Evolutionary conservation across 345 rosid species (phyloP).

Genomic region (Microcos paniculata): DNA sequence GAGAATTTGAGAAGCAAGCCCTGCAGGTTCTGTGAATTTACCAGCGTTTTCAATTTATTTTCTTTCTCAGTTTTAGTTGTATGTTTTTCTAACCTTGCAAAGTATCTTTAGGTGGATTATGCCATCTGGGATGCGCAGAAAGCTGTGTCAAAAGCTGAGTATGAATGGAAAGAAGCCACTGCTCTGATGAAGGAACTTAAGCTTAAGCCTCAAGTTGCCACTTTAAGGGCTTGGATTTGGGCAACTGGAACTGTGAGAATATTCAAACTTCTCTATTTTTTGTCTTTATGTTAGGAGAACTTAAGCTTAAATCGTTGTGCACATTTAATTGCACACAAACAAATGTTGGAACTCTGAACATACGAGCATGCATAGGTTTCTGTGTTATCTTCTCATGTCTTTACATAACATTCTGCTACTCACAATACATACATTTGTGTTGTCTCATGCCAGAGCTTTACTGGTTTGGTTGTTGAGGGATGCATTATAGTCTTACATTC

Average conservation of each 20-base stretch:
- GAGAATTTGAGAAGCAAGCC: conserved; percentile 65
- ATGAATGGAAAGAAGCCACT: conserved; percentile 66
- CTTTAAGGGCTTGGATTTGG: conserved; percentile 85
- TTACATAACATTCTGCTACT: background rate
- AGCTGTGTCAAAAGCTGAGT: conserved; percentile 52
- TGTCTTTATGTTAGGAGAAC: background rate
- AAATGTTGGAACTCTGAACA: conserved; percentile 26
- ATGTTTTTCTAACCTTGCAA: conserved; percentile 3
- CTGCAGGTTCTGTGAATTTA: conserved; percentile 55
- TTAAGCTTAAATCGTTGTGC: background rate
- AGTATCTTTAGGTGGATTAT: conserved; percentile 65
- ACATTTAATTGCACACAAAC: background rate
- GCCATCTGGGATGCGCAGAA: conserved; percentile 82
- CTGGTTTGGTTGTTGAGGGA: background rate
- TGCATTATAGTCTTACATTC: background rate
- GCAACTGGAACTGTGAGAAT: conserved; percentile 78
- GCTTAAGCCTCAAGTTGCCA: conserved; percentile 54
- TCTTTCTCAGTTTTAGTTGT: conserved; percentile 4
- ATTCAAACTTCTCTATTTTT: background rate
- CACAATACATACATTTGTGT: background rate
- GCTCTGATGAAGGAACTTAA: conserved; percentile 53
- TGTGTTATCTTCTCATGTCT: background rate
- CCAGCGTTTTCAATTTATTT: conserved; percentile 4
- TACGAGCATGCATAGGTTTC: background rate
- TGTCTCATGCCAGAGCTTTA: background rate